Evolutionary conservation across 2,329 filamentous ascomycete species (phyloP), one percentile per base, ranked within the genome.

Genomic region (Ceratocystis diversiconidia): DNA sequence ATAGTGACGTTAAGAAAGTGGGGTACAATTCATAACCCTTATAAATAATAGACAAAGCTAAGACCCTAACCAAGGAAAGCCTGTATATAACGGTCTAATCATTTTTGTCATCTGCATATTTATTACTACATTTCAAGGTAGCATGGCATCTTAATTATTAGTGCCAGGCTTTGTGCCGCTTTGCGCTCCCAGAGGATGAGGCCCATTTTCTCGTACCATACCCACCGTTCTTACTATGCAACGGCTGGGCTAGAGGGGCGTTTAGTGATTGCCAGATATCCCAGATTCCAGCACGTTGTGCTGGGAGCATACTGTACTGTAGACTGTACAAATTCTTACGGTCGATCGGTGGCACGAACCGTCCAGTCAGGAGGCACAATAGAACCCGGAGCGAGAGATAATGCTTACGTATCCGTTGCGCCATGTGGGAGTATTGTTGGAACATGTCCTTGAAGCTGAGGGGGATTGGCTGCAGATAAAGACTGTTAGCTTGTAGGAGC

Each of bases 301-400:
- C 88, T 0, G 95, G 95, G 50, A 99, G 80, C 90, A 97, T 97
- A 77, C 90, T 95, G 75, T 99, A 99, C 76, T 99, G 94, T 71
- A 99, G 79, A 70, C 90, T 95, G 76, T 99, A 99, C 62, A 99
- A 80, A 72, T 94, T 95, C 73, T 92, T 92, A 63, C 95, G 84
- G 73, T 96, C 92, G 61, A 99, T 95, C 0, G 95, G 92, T 12
- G 92, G 94, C 1, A 97, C 91, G 70, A 96, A 96, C 68, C 88
- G 89, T 67, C 94, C 94, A 0, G 90, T 95, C 28, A 92, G 79
- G 1, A 99, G 85, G 71, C 90, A 94, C 48, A 96, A 80, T 61
- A 97, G 83, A 22, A 99, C 95, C 15, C 86, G 84, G 0, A 90
- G 90, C 0, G 91, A 92, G 55, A 97, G 81, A 74, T 99, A 99